A percentile compares a stretch with the other conserved stretches of the same genome.
These are phyloP conservation scores for Tetrahymena thermophila DNA, from an alignment of 73 alveolate genomes.

Conservation along the genomic window DNA sequence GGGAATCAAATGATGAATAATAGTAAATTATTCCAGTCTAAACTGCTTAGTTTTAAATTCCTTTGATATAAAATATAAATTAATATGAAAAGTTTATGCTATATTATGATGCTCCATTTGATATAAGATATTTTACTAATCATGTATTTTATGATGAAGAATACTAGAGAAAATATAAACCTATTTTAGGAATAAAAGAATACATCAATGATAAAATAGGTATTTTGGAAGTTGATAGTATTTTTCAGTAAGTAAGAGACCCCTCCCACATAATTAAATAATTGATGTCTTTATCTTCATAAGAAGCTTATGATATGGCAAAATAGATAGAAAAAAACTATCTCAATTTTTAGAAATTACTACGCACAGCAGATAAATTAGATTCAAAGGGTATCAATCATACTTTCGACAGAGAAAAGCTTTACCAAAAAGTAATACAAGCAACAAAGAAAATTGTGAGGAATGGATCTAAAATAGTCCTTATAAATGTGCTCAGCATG, in stretches of 20 bases:
- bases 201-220: neutral
- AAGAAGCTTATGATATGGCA: neutral
- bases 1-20: neutral
- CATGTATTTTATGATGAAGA: neutral
- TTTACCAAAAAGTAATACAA: neutral
- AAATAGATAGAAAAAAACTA: neutral
- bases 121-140: neutral
- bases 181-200: neutral
- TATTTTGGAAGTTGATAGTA: neutral
- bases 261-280: neutral
- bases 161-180: neutral
- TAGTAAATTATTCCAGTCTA: neutral
- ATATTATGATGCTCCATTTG: neutral
- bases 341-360: neutral
- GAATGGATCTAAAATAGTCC: neutral
- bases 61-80: neutral
- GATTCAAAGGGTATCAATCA: neutral
- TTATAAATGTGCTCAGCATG: neutral
- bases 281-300: neutral
- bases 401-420: neutral
- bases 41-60: neutral
- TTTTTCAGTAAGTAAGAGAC: neutral
- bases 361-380: neutral
- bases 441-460: neutral
- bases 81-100: neutral